These are phyloP conservation scores for Phoma sp. DNA, from an alignment of 2,329 filamentous ascomycete species.

Conservation along the genomic window DNA sequence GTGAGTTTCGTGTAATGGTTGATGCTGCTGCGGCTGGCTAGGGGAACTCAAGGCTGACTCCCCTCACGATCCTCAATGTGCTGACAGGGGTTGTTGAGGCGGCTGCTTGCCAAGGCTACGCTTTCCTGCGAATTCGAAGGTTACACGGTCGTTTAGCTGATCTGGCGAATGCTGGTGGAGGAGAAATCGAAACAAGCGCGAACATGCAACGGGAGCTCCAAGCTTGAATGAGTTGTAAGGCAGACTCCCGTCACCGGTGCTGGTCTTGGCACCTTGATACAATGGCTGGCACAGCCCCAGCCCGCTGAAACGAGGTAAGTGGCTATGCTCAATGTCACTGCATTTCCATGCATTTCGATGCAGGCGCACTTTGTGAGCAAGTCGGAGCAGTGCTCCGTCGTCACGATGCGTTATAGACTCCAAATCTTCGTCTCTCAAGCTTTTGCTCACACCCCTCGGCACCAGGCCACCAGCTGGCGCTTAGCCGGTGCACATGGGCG, in stretches of 20 bases:
- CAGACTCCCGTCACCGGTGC: slow-evolving; percentile 44
- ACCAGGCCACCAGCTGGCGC: background rate
- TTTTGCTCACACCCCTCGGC: background rate
- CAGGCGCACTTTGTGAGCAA: slow-evolving; percentile 3
- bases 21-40: slow-evolving; percentile 24
- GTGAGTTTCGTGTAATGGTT: slow-evolving; percentile 31
- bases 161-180: slow-evolving; percentile 25
- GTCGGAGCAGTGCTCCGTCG: slow-evolving; percentile 3
- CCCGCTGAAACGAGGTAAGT: slow-evolving; percentile 17
- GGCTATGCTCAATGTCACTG: slow-evolving; percentile 14
- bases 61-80: slow-evolving; percentile 28
- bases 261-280: slow-evolving; percentile 41
- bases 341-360: slow-evolving; percentile 4
- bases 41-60: slow-evolving; percentile 48
- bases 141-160: slow-evolving; percentile 24
- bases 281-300: slow-evolving; percentile 44
- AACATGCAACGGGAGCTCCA: slow-evolving; percentile 36
- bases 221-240: slow-evolving; percentile 44
- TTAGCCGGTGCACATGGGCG: slow-evolving; percentile 12
- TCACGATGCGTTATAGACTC: background rate
- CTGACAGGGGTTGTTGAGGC: slow-evolving; percentile 33
- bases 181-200: slow-evolving; percentile 37
- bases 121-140: slow-evolving; percentile 25
- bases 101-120: slow-evolving; percentile 40
- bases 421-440: background rate